These are phyloP conservation scores for Microbotryum lychnidis-dioicae DNA, from an alignment of 1,284 basidiomycete genomes.

Conservation along the genomic window DNA sequence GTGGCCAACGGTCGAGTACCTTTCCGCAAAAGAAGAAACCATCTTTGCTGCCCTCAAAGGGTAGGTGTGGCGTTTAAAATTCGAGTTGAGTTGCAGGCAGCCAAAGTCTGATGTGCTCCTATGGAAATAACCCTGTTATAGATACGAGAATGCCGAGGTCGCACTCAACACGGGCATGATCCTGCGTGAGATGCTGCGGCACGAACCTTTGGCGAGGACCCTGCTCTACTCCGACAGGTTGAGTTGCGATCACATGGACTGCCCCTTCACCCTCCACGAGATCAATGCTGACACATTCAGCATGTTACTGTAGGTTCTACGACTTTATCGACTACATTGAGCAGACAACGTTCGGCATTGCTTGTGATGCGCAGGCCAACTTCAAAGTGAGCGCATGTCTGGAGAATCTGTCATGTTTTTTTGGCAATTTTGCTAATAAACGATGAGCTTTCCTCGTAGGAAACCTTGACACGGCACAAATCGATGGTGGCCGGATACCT, in stretches of 20 bases:
- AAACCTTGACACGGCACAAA: slow-evolving; percentile 90
- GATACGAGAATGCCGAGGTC: slow-evolving; percentile 86
- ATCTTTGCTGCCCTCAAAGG: slow-evolving; percentile 80
- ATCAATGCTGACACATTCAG: background rate
- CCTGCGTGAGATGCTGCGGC: slow-evolving; percentile 89
- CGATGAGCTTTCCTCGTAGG: slow-evolving; percentile 41
- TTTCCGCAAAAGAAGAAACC: slow-evolving; percentile 73
- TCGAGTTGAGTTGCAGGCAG: background rate
- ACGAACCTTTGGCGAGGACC: slow-evolving; percentile 84
- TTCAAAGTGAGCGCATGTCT: slow-evolving; percentile 53
- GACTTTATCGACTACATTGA: slow-evolving; percentile 95
- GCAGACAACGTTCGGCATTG: slow-evolving; percentile 93
- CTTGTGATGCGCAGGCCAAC: slow-evolving; percentile 94
- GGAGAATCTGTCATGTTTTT: background rate
- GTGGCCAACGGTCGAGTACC: slow-evolving; percentile 90
- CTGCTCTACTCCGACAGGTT: slow-evolving; percentile 87
- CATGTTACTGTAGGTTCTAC: slow-evolving; percentile 65
- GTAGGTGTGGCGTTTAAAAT: slow-evolving; percentile 31
- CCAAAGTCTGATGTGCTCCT: background rate
- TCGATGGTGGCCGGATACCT: slow-evolving; percentile 93
- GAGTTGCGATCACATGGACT: too few species aligned
- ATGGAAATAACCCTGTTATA: slow-evolving; percentile 25
- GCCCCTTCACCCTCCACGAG: background rate
- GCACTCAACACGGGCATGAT: slow-evolving; percentile 98
- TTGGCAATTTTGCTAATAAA: background rate